Evolutionary conservation across 176 grass and related monocot genomes (phyloP).

Genomic region (Calamus simplicifolius): DNA sequence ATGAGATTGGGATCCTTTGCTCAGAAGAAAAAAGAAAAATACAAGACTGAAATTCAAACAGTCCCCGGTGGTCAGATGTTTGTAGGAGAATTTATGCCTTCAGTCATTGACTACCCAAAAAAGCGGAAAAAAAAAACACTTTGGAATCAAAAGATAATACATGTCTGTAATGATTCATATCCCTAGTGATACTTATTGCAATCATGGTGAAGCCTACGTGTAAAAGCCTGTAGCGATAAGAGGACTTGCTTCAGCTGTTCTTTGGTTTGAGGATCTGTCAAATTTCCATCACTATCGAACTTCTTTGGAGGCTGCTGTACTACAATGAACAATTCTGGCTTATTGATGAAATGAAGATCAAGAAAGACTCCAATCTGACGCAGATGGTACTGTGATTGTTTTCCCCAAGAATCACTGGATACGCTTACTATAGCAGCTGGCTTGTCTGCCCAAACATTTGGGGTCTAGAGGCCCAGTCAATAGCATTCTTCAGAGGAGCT

Average conservation of each 20-base stretch:
- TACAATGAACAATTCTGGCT: conserved; percentile 56
- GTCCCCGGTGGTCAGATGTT: too few relatives aligned
- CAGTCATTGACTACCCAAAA: too few relatives aligned
- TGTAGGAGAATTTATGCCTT: too few relatives aligned
- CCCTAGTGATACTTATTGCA: too few relatives aligned
- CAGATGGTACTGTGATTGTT: conserved; percentile 72
- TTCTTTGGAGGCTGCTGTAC: conserved; percentile 50
- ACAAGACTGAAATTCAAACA: too few relatives aligned
- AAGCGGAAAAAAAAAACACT: too few relatives aligned
- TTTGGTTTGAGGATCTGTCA: conserved; percentile 45
- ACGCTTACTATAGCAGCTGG: conserved; percentile 70
- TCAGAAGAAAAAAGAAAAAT: too few relatives aligned
- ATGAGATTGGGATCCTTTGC: too few relatives aligned
- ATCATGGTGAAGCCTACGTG: conserved; percentile 29
- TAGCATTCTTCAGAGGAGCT: conserved; percentile 90
- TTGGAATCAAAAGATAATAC: too few relatives aligned
- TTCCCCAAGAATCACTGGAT: conserved; percentile 54
- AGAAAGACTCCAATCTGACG: conserved; percentile 77
- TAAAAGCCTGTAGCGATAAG: conserved; percentile 66
- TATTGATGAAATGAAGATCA: conserved; percentile 97
- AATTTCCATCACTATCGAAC: conserved; percentile 64
- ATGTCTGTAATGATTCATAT: too few relatives aligned
- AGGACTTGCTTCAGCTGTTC: conserved; percentile 61
- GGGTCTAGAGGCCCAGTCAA: conserved; percentile 86
- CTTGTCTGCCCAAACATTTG: conserved; percentile 77